Evolutionary conservation across 176 grass and related monocot species (phyloP).

Genomic region (Lolium rigidum): DNA sequence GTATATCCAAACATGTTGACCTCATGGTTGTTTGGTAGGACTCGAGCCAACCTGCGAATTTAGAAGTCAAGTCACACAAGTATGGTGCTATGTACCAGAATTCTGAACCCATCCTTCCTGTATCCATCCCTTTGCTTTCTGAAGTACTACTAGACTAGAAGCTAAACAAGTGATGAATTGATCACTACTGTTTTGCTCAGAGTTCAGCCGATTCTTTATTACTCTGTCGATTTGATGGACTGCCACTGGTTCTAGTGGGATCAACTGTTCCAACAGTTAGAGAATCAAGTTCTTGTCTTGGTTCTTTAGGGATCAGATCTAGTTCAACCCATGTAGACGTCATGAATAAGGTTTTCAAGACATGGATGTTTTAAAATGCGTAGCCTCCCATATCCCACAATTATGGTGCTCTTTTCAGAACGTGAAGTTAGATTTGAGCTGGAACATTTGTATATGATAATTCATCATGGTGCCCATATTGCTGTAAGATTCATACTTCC

Average conservation of each 20-base stretch:
- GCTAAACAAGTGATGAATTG: slow-evolving; percentile 19
- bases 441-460: slow-evolving; percentile 15
- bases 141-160: background rate
- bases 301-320: slow-evolving; percentile 26
- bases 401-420: slow-evolving; percentile 34
- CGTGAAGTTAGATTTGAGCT: slow-evolving; percentile 13
- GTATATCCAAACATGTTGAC: slow-evolving; percentile 44
- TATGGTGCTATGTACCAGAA: slow-evolving; percentile 35
- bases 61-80: slow-evolving; percentile 24
- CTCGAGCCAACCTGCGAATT: slow-evolving; percentile 17
- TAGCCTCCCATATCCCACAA: slow-evolving; percentile 36
- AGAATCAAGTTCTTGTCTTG: slow-evolving; percentile 38
- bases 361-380: slow-evolving; percentile 7
- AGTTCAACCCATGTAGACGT: slow-evolving; percentile 21
- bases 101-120: background rate
- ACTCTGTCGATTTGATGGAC: slow-evolving; percentile 5
- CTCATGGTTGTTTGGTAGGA: slow-evolving; percentile 41
- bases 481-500: background rate
- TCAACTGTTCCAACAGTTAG: slow-evolving; percentile 33
- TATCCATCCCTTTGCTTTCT: background rate
- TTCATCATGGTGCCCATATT: background rate
- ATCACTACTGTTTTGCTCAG: background rate
- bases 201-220: background rate
- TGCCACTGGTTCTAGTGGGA: slow-evolving; percentile 25
- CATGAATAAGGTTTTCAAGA: slow-evolving; percentile 37